These are phyloP conservation scores for Microbotryomycetes sp. DNA, from an alignment of 1,284 basidiomycete species.

Conservation along the genomic window DNA sequence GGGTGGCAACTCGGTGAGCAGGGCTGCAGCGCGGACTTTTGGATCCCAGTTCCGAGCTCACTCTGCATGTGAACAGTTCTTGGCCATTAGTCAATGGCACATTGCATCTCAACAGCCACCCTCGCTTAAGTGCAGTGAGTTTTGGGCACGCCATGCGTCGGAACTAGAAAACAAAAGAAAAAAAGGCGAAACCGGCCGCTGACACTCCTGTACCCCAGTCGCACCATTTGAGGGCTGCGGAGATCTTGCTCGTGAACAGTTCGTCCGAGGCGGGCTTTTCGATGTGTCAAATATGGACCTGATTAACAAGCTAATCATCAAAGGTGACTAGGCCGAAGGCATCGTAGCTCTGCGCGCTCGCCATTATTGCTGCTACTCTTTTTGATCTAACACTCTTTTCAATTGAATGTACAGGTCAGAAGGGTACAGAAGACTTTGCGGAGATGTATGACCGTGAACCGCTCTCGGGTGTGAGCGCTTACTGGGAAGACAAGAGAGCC, in stretches of 20 bases:
- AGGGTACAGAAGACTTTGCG: slow-evolving; percentile 27
- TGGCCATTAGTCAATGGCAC: slow-evolving; percentile 36
- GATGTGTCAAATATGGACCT: slow-evolving; percentile 31
- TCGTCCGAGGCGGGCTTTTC: slow-evolving; percentile 29
- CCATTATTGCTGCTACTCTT: too few relatives aligned
- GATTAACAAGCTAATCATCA: slow-evolving; percentile 34
- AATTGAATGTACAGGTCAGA: too few relatives aligned
- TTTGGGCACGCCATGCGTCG: too few relatives aligned
- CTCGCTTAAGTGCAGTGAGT: slow-evolving; percentile 32
- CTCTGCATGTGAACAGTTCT: slow-evolving; percentile 9
- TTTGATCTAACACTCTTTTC: too few relatives aligned
- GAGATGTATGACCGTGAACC: slow-evolving; percentile 24
- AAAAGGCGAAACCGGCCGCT: too few relatives aligned
- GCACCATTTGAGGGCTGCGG: slow-evolving; percentile 37
- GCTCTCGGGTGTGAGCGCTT: not conserved
- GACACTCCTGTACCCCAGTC: too few relatives aligned
- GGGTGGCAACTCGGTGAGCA: slow-evolving; percentile 31
- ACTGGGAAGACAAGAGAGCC: slow-evolving; percentile 33
- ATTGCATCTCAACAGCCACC: slow-evolving; percentile 36
- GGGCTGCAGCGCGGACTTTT: too few relatives aligned
- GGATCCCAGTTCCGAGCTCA: not conserved
- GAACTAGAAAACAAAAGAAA: too few relatives aligned
- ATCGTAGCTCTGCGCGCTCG: too few relatives aligned
- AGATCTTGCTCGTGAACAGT: slow-evolving; percentile 30
- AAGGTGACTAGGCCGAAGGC: too few relatives aligned